Base-by-base conservation (phyloP, 2,329 filamentous ascomycete species). In the Penicillium sp. region DNA sequence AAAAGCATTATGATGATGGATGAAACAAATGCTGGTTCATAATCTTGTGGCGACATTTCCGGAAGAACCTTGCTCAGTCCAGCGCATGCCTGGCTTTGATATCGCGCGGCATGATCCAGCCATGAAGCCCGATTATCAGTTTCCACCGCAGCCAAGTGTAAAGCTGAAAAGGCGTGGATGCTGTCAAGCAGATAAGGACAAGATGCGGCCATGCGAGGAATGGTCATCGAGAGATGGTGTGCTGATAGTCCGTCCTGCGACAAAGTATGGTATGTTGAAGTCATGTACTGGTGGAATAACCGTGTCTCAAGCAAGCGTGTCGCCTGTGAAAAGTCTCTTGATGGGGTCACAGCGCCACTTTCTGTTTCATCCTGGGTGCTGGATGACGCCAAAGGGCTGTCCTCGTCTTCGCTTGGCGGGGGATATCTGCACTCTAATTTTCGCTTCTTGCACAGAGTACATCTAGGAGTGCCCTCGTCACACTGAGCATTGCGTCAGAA, bases 141-240 rank as follows among this genome's bases (percentile, higher is more conserved):
- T 49, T 77, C 70, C 4, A 76, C 58, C 31, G 72, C 71, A 21
- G 72, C 73, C 15, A 77, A 59, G 51, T 80, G 77, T 21, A 79
- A 65, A 8, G 77, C 75, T 6, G 76, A 70, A 10, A 79, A 61
- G 6, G 77, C 76, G 5, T 79, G 66, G 12, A 78, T 64, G 31
- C 70, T 72, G 54, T 78, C 72, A 13, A 80, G 65, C n/a, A 79
- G 65, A 42, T 76, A 79, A 4, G 74, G 68, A 57, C 75, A 72
- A 6, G 73, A 68, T 46, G 77, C 74, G 2, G 74, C 74, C 52
- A 75, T 66, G 10, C 66, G 66, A 3, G 73, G 71, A 7, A 72
- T 65, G 7, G 65, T 61, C 25, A 67, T 66, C 40, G 73, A 70
- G 37, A 72, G 70, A 47, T 71, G 68, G 35, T 71, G 57, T 29